Conservation (phyloP, 768 basidiomycete species). For the Rubroboletus satanas region DNA sequence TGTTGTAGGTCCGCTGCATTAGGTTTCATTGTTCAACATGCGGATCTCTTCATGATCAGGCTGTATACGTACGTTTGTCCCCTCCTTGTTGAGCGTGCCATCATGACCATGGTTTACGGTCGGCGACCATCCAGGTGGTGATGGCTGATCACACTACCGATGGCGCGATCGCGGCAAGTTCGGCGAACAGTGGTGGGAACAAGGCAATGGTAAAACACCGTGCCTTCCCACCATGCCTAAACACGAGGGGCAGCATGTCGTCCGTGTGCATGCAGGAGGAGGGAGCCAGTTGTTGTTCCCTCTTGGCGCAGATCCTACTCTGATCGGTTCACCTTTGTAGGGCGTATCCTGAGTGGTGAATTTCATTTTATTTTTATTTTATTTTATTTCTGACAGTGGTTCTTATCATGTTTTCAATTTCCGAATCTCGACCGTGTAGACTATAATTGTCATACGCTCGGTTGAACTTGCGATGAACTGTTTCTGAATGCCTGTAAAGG, state of each 20-base stretch:
- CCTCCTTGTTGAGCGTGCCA: neutral
- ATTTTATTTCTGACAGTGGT: neutral
- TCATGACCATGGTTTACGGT: constrained; percentile 32
- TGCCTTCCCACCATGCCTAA: constrained; percentile 15
- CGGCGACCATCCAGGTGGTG: constrained; percentile 9
- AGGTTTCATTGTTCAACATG: constrained; percentile 62
- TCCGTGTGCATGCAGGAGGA: constrained; percentile 12
- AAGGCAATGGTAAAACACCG: constrained; percentile 21
- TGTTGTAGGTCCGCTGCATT: constrained; percentile 53
- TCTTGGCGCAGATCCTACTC: constrained; percentile 11
- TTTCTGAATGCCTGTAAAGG: constrained; percentile 4
- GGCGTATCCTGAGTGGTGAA: constrained; percentile 2
- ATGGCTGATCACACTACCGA: constrained; percentile 5
- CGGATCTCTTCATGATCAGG: constrained; percentile 49
- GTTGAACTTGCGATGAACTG: constrained; percentile 2
- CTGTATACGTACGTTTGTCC: constrained; percentile 47
- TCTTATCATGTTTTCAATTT: constrained; percentile 21
- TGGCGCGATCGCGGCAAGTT: constrained; percentile 2
- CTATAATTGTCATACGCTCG: constrained; percentile 8
- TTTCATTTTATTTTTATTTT: constrained; percentile 7
- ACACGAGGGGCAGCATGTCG: constrained; percentile 14
- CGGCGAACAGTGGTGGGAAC: constrained; percentile 8
- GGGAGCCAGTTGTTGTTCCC: neutral
- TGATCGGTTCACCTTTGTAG: constrained; percentile 12
- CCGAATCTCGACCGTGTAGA: constrained; percentile 14